Base-by-base conservation (phyloP, 345 rosid genomes). In the Clausena lansium region DNA sequence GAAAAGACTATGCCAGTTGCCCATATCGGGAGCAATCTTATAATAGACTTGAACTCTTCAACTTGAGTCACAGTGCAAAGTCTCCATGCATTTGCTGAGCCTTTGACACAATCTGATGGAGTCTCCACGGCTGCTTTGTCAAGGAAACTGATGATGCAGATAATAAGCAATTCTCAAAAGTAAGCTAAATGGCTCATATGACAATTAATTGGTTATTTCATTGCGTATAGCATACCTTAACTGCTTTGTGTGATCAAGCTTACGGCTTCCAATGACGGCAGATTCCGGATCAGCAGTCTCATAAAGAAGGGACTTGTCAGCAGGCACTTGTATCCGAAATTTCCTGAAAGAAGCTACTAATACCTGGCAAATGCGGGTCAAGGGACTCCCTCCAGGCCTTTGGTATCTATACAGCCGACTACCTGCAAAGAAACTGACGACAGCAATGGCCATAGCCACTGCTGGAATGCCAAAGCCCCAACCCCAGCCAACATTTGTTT, bases 401-500 rank as follows among this genome's bases (percentile, higher is more conserved):
- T 88, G 91, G 76, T 83, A 76, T 71, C 92, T 79, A 67, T 86
- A 87, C 74, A 87, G 67, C 30, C 71, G 73, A 4, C 87, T 84
- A 7, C 92, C 89, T 0, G 80, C 77, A 78, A 88, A 87, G 88
- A 88, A 89, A 77, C 85, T 85, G 3, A 32, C 73, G n/a, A 84
- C 85, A 9, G 88, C 88, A 9, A 86, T 67, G 5, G 87, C 89
- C 92, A 86, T 89, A 20, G 87, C 82, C 30, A 84, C 84, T 2
- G 92, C 83, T 2, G 92, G 91, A 71, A 89, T 85, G 60, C 87
- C 74, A 71, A 89, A 89, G 1, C 95, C 93, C 58, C 84, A 80
- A 61, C 82, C 93, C 91, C 93, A 89, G 3, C 91, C 89, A 28
- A 81, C 74, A 39, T 83, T 87, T n/a, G 84, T 85, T 81, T 89